Conservation (phyloP, 2,329 filamentous ascomycete genomes). For the Diplodia sapinea region DNA sequence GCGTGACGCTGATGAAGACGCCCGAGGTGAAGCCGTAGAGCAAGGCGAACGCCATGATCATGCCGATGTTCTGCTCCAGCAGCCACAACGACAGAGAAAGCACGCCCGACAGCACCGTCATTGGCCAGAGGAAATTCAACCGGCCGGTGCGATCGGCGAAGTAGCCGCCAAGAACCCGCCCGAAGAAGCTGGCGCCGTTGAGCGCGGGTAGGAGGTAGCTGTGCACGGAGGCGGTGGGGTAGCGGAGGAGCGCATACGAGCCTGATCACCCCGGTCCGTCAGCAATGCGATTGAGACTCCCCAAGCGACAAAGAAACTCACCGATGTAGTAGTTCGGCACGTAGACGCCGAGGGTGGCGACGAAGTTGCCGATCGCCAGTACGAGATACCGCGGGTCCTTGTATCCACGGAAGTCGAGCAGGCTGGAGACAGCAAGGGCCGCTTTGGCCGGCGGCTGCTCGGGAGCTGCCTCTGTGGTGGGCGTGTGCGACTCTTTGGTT, state of each 20-base stretch:
- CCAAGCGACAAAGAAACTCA: not conserved
- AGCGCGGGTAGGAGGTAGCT: constrained; percentile 30
- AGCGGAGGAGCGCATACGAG: constrained; percentile 23
- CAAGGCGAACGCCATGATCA: constrained; percentile 24
- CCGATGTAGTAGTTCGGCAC: constrained; percentile 33
- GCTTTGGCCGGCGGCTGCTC: not conserved
- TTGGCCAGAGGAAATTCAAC: constrained; percentile 27
- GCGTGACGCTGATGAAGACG: constrained; percentile 31
- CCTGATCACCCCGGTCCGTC: not conserved
- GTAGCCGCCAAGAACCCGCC: constrained; percentile 28
- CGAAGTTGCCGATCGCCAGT: constrained; percentile 31
- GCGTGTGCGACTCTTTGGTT: no score
- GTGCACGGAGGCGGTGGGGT: constrained; percentile 23
- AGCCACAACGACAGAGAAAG: constrained; percentile 31
- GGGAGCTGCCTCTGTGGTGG: not conserved
- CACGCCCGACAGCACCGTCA: constrained; percentile 31
- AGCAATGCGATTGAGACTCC: not conserved
- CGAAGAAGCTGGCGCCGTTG: constrained; percentile 30
- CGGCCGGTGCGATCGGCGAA: constrained; percentile 27
- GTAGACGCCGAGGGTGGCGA: constrained; percentile 30
- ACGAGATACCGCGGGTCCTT: constrained; percentile 28
- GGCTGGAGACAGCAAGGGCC: not conserved
- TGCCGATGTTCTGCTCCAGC: not conserved
- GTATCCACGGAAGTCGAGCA: constrained; percentile 33
- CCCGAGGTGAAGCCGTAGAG: constrained; percentile 33